Base-by-base conservation (phyloP, 108 stramenopile species). In the Pseudonitzschia delicatissima region DNA sequence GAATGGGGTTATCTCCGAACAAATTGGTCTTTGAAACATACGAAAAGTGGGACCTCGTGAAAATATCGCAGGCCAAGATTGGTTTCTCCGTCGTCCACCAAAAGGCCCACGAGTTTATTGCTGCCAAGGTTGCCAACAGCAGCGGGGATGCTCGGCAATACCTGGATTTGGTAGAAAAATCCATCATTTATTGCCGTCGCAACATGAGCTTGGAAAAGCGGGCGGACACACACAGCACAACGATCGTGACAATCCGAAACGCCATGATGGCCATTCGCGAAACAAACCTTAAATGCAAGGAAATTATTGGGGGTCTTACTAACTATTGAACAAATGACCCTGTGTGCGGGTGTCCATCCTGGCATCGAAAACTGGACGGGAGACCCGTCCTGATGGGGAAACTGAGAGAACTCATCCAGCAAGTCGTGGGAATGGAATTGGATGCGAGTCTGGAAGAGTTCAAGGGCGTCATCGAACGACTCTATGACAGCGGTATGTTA, bases 111-210 rank as follows among this genome's bases (percentile, higher is more conserved):
- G 49, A 80, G 35, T 76, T 86, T 35, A 61, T 86, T 13, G 61
- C 87, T 2, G 73, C 71, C 32, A 84, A 77, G 53, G 79, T 87
- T 13, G 77, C 82, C 32, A 61, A 71, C 1, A 62, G 67, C 6
- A 78, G 72, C 55, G 91, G 88, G 0, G 91, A 92, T 72, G 87
- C 86, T 26, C 78, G 91, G 9, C 50, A 62, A 48, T 79, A 77
- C 20, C 45, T 92, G 28, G 86, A 82, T 28, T 48, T 84, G 26
- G 72, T 81, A 18, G 66, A 68, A 9, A 57, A 66, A 62, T 80
- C 86, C 6, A 58, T 89, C 9, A 44, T 21, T 3, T 67, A 45
- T 12, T 66, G 73, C 45, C 20, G 62, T 15, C 64, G 69, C 3
- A 42, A 31, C 2, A 12, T 73, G 35, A 55, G 36, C 2, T 29